phyloP scores from a whole-genome alignment of 1,284 basidiomycete genomes.

The Tranzscheliella williamsii region DNA sequence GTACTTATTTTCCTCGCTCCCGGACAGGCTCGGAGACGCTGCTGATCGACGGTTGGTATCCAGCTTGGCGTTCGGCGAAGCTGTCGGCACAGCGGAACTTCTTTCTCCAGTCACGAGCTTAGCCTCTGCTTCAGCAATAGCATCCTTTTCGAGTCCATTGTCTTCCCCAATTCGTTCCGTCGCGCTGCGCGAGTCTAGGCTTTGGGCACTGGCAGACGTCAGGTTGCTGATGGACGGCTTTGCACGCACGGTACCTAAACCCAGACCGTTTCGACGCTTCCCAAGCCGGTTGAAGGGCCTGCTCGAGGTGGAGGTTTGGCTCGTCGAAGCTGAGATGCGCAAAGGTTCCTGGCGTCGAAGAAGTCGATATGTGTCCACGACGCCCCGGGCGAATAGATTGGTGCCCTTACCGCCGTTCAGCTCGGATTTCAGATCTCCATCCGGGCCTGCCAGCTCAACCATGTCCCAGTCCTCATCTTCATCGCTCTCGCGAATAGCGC shows the following conservation, averaged over 20 bases:
- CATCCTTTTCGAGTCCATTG: slow-evolving; percentile 3
- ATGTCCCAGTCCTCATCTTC: slow-evolving; percentile 59
- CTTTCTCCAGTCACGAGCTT: slow-evolving; percentile 7
- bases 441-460: slow-evolving; percentile 42
- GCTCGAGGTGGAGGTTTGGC: slow-evolving; percentile 26
- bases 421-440: slow-evolving; percentile 45
- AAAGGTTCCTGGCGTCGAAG: slow-evolving; percentile 64
- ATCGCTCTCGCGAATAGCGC: slow-evolving; percentile 33
- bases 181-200: slow-evolving; percentile 6
- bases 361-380: slow-evolving; percentile 57
- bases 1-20: slow-evolving; percentile 38
- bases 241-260: slow-evolving; percentile 14
- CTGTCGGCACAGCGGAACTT: not conserved
- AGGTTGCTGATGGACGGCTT: slow-evolving; percentile 19
- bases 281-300: slow-evolving; percentile 43
- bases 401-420: slow-evolving; percentile 58
- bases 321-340: slow-evolving; percentile 26
- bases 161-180: slow-evolving; percentile 1
- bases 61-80: slow-evolving; percentile 7
- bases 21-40: slow-evolving; percentile 30
- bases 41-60: slow-evolving; percentile 20
- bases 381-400: slow-evolving; percentile 58
- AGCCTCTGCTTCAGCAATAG: slow-evolving; percentile 9
- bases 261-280: slow-evolving; percentile 29
- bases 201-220: slow-evolving; percentile 15